Percentiles rank a stretch among this genome's conserved stretches.
Conservation (phyloP, 768 basidiomycete genomes). For the Brasilioporus rufonigricans region DNA sequence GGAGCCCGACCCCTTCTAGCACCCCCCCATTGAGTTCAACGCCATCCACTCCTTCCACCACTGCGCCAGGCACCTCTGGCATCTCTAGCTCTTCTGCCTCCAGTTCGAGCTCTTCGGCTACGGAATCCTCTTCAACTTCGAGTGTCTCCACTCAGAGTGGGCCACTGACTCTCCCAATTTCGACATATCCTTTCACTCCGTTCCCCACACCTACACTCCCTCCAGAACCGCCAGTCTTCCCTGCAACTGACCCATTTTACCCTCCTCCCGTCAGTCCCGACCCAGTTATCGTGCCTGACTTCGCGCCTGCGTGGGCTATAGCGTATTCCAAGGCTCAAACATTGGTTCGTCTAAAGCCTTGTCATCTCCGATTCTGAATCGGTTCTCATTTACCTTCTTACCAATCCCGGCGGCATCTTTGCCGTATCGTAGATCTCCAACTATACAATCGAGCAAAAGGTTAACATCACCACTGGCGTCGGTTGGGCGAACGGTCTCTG, state of each 20-base stretch:
- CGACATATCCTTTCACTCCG: conserved; percentile 48
- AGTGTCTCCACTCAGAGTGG: conserved; percentile 14
- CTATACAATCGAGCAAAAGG: conserved; percentile 63
- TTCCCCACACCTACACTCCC: conserved; percentile 60
- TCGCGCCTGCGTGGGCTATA: conserved; percentile 50
- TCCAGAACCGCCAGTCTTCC: conserved; percentile 53
- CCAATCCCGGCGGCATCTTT: conserved; percentile 1
- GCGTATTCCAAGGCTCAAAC: conserved; percentile 59
- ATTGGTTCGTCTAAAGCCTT: conserved; percentile 38
- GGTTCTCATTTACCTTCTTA: too few relatives aligned
- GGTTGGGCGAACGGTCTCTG: conserved; percentile 53
- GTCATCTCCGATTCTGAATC: not conserved
- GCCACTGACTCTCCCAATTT: conserved; percentile 37
- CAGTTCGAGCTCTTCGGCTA: conserved; percentile 6
- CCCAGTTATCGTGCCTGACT: conserved; percentile 42
- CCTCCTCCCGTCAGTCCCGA: conserved; percentile 54
- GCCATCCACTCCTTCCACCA: not conserved
- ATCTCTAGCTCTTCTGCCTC: not conserved
- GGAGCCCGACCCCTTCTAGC: not conserved
- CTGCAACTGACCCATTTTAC: conserved; percentile 49
- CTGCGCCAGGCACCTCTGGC: not conserved
- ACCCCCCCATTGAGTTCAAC: conserved; percentile 1
- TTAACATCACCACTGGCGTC: conserved; percentile 61
- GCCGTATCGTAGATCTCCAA: conserved; percentile 36
- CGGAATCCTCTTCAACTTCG: conserved; percentile 7